Evolutionary conservation across 306 rosid species (phyloP).

Genomic region (Rubus parviflorus): DNA sequence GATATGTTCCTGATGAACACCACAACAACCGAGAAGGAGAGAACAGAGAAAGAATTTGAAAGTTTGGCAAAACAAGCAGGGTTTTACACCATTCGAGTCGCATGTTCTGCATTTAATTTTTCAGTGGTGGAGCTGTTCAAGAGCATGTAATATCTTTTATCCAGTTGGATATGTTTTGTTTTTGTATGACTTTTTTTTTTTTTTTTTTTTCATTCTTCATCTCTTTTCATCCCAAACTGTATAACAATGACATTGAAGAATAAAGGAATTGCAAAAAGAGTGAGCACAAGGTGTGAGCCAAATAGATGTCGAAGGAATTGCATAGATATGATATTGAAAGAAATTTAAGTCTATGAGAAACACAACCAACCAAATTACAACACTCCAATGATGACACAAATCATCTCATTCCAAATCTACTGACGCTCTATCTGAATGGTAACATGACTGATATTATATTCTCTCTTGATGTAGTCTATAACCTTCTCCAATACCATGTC

Average conservation of each 20-base stretch:
- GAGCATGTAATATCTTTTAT: not conserved
- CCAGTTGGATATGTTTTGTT: not conserved
- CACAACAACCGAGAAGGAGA: constrained; percentile 5
- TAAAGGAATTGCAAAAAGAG: not conserved
- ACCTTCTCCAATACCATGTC: constrained; percentile 46
- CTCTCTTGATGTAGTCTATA: constrained; percentile 41
- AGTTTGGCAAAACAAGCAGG: constrained; percentile 29
- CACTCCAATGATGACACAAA: constrained; percentile 6
- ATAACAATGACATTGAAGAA: not conserved
- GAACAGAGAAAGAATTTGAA: constrained; percentile 15
- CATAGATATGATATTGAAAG: constrained; percentile 3
- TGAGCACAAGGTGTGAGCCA: too few relatives aligned
- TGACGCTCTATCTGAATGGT: constrained; percentile 58
- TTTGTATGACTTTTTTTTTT: not conserved
- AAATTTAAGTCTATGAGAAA: constrained; percentile 1
- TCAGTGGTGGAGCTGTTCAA: constrained; percentile 25
- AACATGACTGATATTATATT: constrained; percentile 50
- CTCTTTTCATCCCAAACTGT: not conserved
- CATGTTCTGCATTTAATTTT: constrained; percentile 17
- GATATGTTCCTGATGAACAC: constrained; percentile 28
- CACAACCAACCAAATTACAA: not conserved
- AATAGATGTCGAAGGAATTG: too few relatives aligned
- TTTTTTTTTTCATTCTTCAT: not conserved
- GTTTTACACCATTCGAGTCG: constrained; percentile 17
- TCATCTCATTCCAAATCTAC: constrained; percentile 18